phyloP scores from a whole-genome alignment of 2,329 filamentous ascomycete species.

The Fusarium pininemorale region DNA sequence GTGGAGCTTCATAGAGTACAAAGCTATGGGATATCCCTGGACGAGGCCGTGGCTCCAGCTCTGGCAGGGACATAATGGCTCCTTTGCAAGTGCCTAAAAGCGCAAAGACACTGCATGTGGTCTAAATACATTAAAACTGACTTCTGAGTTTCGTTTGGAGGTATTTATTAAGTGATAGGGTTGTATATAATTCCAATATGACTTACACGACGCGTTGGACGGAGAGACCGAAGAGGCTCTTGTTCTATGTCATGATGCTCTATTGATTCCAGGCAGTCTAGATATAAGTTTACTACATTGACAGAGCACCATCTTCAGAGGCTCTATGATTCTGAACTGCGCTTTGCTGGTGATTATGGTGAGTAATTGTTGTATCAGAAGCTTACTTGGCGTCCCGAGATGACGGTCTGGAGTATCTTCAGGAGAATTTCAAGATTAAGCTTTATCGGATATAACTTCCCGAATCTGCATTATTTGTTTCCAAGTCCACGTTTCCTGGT shows the following conservation, averaged over 20 bases:
- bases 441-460: slow-evolving; percentile 21
- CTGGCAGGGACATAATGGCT: not conserved
- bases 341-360: not conserved
- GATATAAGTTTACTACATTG: not conserved
- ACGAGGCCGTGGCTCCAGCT: slow-evolving; percentile 21
- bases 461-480: not conserved
- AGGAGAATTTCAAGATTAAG: slow-evolving; percentile 1
- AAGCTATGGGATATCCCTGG: slow-evolving; percentile 39
- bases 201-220: slow-evolving; percentile 21
- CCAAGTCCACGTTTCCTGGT: slow-evolving; percentile 35
- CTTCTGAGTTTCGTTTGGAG: not conserved
- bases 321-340: not conserved
- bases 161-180: not conserved
- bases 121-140: not conserved
- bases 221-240: not conserved
- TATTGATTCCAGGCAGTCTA: not conserved
- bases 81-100: not conserved
- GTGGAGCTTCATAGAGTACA: slow-evolving; percentile 44
- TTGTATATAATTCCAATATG: not conserved
- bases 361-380: slow-evolving; percentile 13
- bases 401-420: slow-evolving; percentile 23
- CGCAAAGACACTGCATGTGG: not conserved
- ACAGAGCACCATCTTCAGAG: not conserved
- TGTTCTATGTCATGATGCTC: slow-evolving; percentile 27
- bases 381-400: slow-evolving; percentile 20